Evolutionary conservation across 345 rosid genomes (phyloP).

Genomic region (Microthlaspi erraticum): DNA sequence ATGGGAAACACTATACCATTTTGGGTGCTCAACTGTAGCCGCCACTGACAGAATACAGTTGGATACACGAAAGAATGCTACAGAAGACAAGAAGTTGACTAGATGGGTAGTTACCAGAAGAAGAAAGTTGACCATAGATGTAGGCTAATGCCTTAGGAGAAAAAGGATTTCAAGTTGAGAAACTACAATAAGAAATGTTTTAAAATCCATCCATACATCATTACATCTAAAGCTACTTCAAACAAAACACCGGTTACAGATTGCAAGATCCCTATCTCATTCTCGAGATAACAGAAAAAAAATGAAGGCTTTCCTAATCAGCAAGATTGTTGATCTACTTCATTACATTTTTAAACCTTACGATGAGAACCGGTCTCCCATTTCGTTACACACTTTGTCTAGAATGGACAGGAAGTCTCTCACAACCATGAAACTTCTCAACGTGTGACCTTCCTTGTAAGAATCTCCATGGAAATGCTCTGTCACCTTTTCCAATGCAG

Average conservation of each 20-base stretch:
- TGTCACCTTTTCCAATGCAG: slow-evolving; percentile 82
- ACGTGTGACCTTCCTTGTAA: slow-evolving; percentile 83
- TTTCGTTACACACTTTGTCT: slow-evolving; percentile 85
- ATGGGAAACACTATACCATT: not conserved
- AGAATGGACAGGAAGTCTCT: slow-evolving; percentile 76
- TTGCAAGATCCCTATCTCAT: slow-evolving; percentile 8
- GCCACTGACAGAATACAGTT: not conserved
- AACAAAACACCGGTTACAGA: not conserved
- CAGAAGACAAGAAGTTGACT: not conserved
- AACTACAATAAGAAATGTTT: not conserved
- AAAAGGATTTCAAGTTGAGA: not conserved
- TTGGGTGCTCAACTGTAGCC: not conserved
- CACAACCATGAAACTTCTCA: slow-evolving; percentile 86
- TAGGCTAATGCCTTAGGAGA: not conserved
- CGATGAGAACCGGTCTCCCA: slow-evolving; percentile 46
- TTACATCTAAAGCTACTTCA: not conserved
- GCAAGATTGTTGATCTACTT: slow-evolving; percentile 13
- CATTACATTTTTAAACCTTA: slow-evolving; percentile 22
- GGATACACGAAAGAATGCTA: not conserved
- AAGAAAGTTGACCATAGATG: no score
- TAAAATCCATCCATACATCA: not conserved
- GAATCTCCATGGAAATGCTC: slow-evolving; percentile 92
- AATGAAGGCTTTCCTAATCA: slow-evolving; percentile 7
- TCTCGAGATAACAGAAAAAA: not conserved
- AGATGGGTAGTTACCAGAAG: not conserved